phyloP scores from a whole-genome alignment of 1,284 basidiomycete genomes.

The Retiboletus fuscus region DNA sequence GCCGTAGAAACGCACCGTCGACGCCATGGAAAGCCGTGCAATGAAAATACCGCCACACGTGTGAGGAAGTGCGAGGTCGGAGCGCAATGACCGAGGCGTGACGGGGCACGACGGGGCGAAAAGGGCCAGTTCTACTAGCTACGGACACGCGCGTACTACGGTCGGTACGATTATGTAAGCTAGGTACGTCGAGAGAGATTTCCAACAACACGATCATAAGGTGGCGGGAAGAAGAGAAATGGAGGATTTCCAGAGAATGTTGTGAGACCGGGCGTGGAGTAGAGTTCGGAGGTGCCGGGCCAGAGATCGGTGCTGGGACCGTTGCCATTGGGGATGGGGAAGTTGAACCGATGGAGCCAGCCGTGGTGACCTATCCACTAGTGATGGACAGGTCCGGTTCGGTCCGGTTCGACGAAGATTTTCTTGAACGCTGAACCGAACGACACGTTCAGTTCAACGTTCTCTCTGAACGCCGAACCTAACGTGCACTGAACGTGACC shows the following conservation, averaged over 20 bases:
- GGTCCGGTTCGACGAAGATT: slow-evolving; percentile 4
- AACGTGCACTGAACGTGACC: slow-evolving; percentile 9
- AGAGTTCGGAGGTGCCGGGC: slow-evolving; percentile 82
- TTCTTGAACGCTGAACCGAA: slow-evolving; percentile 17
- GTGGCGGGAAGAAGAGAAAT: slow-evolving; percentile 81
- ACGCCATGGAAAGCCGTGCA: slow-evolving; percentile 85
- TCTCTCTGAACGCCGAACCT: slow-evolving; percentile 11
- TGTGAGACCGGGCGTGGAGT: slow-evolving; percentile 72
- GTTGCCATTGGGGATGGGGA: slow-evolving; percentile 73
- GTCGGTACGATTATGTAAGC: too few relatives aligned
- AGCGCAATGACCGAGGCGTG: too few relatives aligned
- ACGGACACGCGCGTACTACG: too few relatives aligned
- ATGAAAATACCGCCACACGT: slow-evolving; percentile 70
- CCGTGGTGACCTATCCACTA: slow-evolving; percentile 70
- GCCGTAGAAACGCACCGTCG: slow-evolving; percentile 81
- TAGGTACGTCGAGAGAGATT: too few relatives aligned
- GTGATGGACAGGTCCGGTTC: slow-evolving; percentile 17
- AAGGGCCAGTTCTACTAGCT: too few relatives aligned
- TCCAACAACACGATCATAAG: slow-evolving; percentile 66
- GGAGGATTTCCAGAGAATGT: slow-evolving; percentile 65
- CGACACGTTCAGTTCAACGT: slow-evolving; percentile 4
- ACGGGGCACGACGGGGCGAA: too few relatives aligned
- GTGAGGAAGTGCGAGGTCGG: too few relatives aligned
- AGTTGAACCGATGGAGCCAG: slow-evolving; percentile 84
- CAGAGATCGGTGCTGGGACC: slow-evolving; percentile 77